phyloP scores from a whole-genome alignment of 306 rosid genomes.

The Castanea mollissima region DNA sequence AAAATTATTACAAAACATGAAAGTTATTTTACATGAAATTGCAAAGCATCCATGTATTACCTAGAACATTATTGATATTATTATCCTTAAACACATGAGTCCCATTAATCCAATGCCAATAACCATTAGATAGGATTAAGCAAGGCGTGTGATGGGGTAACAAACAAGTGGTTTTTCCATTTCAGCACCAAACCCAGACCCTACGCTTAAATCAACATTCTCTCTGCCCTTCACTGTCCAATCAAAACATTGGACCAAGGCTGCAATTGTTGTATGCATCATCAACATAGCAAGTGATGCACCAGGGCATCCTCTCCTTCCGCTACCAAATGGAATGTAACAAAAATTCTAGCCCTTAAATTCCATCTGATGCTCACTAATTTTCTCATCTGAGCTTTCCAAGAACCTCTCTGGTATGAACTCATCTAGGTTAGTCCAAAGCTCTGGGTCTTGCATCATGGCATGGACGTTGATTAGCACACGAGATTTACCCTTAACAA shows the following conservation, averaged over 20 bases:
- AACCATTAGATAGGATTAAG: neutral
- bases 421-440: conserved; percentile 37
- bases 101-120: neutral
- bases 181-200: conserved; percentile 25
- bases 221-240: conserved; percentile 34
- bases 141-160: neutral
- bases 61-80: too few species aligned
- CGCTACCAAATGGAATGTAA: conserved; percentile 56
- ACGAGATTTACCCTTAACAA: conserved; percentile 26
- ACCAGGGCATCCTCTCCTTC: conserved; percentile 57
- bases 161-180: conserved; percentile 27
- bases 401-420: conserved; percentile 52
- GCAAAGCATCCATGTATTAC: too few species aligned
- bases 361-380: conserved; percentile 32
- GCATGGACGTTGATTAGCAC: conserved; percentile 44
- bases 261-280: conserved; percentile 36
- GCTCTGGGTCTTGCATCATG: conserved; percentile 38
- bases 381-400: conserved; percentile 6
- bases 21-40: too few species aligned
- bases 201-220: conserved; percentile 14
- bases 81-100: too few species aligned
- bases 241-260: conserved; percentile 51
- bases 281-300: conserved; percentile 43
- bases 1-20: too few species aligned
- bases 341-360: conserved; percentile 45